Percentiles rank a stretch among this genome's conserved stretches.
These are phyloP conservation scores for Lasiosphaeria ovina DNA, from an alignment of 495 filamentous ascomycete species.

Conservation along the genomic window DNA sequence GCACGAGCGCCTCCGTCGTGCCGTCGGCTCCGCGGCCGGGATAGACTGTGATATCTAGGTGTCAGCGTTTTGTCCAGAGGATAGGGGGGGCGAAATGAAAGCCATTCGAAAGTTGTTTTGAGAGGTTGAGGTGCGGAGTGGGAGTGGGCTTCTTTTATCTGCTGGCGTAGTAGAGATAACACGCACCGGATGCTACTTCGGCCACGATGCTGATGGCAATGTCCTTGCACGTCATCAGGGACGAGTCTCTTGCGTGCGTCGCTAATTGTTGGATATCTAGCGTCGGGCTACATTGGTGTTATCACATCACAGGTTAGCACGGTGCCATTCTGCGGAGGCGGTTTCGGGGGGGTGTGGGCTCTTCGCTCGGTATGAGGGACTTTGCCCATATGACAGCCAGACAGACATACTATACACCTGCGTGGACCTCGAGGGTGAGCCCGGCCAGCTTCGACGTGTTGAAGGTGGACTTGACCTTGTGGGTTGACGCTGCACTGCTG, in stretches of 20 bases:
- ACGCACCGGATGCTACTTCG: conserved; percentile 53
- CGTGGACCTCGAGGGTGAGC: conserved; percentile 33
- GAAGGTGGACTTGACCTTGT: conserved; percentile 14
- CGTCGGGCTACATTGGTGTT: conserved; percentile 48
- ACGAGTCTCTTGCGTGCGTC: conserved; percentile 55
- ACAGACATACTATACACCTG: conserved; percentile 34
- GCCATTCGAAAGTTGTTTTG: no score
- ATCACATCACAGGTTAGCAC: not conserved
- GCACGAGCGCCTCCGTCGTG: conserved; percentile 66
- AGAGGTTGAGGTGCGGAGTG: not conserved
- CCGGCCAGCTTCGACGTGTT: conserved; percentile 17
- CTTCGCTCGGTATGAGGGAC: no score
- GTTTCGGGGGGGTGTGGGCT: no score
- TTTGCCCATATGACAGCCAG: not conserved
- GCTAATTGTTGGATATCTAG: conserved; percentile 82
- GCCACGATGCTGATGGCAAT: conserved; percentile 69
- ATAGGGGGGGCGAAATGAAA: no score
- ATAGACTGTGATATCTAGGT: conserved; percentile 56
- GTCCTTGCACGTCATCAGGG: conserved; percentile 45
- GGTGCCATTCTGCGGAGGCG: not conserved
- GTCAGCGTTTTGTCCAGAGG: no score
- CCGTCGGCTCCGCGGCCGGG: conserved; percentile 48
- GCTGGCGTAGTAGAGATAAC: not conserved
- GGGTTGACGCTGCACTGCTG: not conserved
- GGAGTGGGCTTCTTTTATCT: not conserved